Base-by-base conservation (phyloP, 2,329 filamentous ascomycete genomes). In the Talaromyces sp. region DNA sequence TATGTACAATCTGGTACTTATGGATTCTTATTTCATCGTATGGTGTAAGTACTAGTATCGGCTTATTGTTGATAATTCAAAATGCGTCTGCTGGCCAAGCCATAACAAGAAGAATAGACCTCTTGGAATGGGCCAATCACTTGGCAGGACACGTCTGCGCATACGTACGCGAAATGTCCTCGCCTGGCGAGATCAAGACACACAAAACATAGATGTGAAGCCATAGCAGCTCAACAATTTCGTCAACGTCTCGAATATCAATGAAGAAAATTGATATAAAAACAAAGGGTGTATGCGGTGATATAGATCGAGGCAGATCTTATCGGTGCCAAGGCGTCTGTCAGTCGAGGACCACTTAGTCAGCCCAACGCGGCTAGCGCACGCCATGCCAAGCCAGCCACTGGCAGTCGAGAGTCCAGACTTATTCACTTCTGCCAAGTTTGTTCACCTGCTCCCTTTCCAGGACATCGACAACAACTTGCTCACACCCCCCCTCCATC, bases 321-420 rank as follows among this genome's bases (percentile, higher is more conserved):
- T 53, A 53, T 53, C 49, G 27, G 25, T 29, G 49, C 49, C 49
- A 53, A 53, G 49, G 6, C 27, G 10, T 10, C 25, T 53, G 49
- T 17, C 49, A 51, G 22, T 51, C 13, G 25, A 51, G 47, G 47
- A 27, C 47, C 47, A 53, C 49, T 53, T 53, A 31, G 27, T 53
- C 49, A 4, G 25, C 49, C 15, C 7, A 53, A 31, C 7, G 25
- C 49, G 49, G 49, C 6, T 71, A 91, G 91, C 70, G 83, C 91
- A 53, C 80, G 27, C 49, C 27, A 31, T 31, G 49, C 49, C 49
- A 53, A 29, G 49, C 47, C 47, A 5, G 47, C 47, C 47, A 51
- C 22, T 47, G 8, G 7, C 3, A 19, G 43, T 47, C 43, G 43
- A 31, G 53, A 56, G n/a, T 36, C 53, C 29, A 36, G 31, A 36